Evolutionary conservation across 148 eudicot species (phyloP).

Genomic region (Dysphania ambrosioides): DNA sequence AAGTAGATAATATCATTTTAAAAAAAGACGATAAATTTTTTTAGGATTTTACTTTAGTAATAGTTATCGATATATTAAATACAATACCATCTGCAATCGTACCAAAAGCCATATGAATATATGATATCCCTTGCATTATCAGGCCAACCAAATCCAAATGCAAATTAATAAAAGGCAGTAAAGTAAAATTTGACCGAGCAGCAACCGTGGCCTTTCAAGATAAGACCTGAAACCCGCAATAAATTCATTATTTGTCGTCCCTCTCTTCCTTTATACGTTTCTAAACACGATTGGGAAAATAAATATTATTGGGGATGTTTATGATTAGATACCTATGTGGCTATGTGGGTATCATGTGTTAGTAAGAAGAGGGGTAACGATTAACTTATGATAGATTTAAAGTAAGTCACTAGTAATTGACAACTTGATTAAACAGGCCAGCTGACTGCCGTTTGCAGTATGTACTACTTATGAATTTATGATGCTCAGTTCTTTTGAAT

Average conservation of each 20-base stretch:
- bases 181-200: background rate
- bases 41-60: too few relatives aligned
- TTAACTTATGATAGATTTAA: background rate
- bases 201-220: slow-evolving; percentile 10
- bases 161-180: background rate
- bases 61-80: too few relatives aligned
- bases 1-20: too few relatives aligned
- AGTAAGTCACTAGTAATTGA: background rate
- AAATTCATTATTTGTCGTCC: background rate
- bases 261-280: slow-evolving; percentile 10
- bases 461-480: background rate
- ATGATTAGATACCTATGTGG: slow-evolving; percentile 12
- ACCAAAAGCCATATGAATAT: background rate
- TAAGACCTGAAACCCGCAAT: too few relatives aligned
- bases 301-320: too few relatives aligned
- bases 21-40: too few relatives aligned
- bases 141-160: background rate
- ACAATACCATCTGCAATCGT: background rate
- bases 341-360: background rate
- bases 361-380: background rate
- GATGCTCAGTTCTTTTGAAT: background rate
- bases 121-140: background rate
- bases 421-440: background rate
- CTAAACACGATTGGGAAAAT: background rate
- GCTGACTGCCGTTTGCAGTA: background rate